Percentiles rank a stretch among this genome's conserved stretches.
Conservation (phyloP, 2,329 filamentous ascomycete species). For the Rhexocercosporidium sp. region DNA sequence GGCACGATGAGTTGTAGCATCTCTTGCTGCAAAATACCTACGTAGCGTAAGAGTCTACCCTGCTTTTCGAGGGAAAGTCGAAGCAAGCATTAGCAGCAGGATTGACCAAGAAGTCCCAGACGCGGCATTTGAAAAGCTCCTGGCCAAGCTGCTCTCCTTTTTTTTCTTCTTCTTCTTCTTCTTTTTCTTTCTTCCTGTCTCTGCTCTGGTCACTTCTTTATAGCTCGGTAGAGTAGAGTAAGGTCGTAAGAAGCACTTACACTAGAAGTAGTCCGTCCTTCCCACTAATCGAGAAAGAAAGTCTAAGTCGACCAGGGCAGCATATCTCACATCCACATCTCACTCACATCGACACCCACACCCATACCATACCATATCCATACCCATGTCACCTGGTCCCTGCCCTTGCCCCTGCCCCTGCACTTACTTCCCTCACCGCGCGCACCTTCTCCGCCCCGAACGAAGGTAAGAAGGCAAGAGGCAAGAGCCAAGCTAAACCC, state of each 20-base stretch:
- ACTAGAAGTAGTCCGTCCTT: no score
- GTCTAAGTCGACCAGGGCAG: neutral
- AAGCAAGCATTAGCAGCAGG: neutral
- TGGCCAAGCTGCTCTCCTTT: no score
- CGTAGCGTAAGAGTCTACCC: neutral
- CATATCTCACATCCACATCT: neutral
- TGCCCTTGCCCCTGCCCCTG: neutral
- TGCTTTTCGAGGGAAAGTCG: neutral
- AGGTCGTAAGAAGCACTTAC: no score
- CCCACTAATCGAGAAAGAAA: no score
- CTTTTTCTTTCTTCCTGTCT: neutral
- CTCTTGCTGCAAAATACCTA: neutral
- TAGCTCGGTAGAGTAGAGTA: no score
- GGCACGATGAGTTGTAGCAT: neutral
- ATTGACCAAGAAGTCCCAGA: no score
- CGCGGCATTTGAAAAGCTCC: no score
- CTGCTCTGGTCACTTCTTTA: neutral
- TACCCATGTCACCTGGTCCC: no score
- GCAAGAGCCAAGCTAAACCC: no score
- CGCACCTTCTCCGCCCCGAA: neutral
- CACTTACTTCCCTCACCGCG: neutral
- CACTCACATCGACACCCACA: neutral
- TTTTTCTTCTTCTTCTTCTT: neutral
- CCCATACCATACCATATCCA: no score
- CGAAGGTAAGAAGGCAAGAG: no score